phyloP scores from a whole-genome alignment of 129 eudicot species.

The Heracleum sosnowskyi region DNA sequence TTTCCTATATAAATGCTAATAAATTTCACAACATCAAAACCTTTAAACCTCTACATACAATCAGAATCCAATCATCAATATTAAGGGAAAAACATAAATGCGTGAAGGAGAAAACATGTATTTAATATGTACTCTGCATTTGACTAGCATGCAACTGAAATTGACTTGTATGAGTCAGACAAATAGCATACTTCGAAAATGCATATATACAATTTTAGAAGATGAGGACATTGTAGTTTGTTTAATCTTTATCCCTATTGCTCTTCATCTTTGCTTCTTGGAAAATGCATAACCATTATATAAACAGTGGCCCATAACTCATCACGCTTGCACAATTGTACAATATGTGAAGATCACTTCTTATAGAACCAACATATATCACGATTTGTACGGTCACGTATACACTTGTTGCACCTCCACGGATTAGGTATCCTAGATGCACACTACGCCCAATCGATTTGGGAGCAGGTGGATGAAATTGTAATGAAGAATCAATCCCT shows the following conservation, averaged over 20 bases:
- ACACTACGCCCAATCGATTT: not conserved
- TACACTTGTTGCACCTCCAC: not conserved
- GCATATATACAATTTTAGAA: not conserved
- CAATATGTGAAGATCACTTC: not conserved
- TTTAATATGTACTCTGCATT: not conserved
- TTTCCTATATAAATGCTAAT: not conserved
- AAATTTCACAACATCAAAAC: not conserved
- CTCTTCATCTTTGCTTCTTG: not conserved
- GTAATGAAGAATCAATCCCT: not conserved
- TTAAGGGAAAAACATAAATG: not conserved
- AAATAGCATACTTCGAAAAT: not conserved
- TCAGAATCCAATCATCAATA: too few species aligned
- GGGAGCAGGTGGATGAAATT: not conserved
- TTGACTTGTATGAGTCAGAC: not conserved
- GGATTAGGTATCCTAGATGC: not conserved
- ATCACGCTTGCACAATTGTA: not conserved
- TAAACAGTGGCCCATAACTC: not conserved
- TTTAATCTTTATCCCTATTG: not conserved
- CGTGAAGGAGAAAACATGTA: too few species aligned
- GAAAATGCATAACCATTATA: not conserved
- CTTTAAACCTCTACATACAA: not conserved
- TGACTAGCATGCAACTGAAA: not conserved
- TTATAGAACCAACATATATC: not conserved
- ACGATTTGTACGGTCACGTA: not conserved
- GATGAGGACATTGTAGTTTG: not conserved